Evolutionary conservation across 106 monocot species (phyloP).

Genomic region (Dendrobium nobile): DNA sequence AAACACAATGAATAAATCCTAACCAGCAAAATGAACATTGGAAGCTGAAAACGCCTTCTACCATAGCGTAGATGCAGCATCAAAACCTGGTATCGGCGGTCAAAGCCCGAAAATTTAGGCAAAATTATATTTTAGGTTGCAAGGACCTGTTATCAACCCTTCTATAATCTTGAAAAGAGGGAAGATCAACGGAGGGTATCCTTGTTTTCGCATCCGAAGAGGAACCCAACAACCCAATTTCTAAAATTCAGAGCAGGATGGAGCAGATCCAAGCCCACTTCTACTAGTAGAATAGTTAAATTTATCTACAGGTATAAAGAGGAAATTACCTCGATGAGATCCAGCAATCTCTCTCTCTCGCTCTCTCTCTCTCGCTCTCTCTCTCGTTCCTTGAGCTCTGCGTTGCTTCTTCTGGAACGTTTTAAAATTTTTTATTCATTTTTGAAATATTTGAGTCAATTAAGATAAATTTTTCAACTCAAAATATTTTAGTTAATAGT

Average conservation of each 20-base stretch:
- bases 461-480: too few species aligned
- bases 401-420: background rate
- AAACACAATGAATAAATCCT: background rate
- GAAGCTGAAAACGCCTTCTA: background rate
- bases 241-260: background rate
- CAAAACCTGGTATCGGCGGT: background rate
- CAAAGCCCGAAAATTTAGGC: background rate
- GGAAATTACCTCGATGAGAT: background rate
- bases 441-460: too few species aligned
- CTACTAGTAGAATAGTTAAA: background rate
- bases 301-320: background rate
- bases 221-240: background rate
- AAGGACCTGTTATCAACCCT: background rate
- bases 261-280: slow-evolving; percentile 1
- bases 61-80: background rate
- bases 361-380: background rate
- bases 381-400: background rate
- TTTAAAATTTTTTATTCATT: too few species aligned
- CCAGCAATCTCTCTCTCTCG: background rate
- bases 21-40: background rate
- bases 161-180: background rate
- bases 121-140: background rate
- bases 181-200: background rate
- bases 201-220: background rate
- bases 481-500: too few species aligned